Evolutionary conservation across 805 yeast species (phyloP).

Genomic region (Candida coleopterorum): DNA sequence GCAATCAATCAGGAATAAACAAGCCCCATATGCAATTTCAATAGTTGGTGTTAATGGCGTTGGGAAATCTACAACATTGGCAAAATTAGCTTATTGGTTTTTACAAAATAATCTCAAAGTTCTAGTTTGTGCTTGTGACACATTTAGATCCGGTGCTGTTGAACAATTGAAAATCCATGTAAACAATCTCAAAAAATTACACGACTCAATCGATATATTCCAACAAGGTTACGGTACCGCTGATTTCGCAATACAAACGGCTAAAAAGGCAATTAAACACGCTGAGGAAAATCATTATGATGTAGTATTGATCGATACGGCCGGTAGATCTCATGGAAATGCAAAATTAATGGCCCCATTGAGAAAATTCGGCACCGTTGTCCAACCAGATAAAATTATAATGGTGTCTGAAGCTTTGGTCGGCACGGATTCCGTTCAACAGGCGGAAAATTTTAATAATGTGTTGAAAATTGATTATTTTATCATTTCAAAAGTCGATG

Average conservation of each 20-base stretch:
- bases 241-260: slow-evolving; percentile 88
- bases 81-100: slow-evolving; percentile 93
- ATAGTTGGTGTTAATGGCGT: slow-evolving; percentile 98
- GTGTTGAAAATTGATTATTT: slow-evolving; percentile 90
- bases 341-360: slow-evolving; percentile 92
- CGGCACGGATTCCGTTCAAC: slow-evolving; percentile 95
- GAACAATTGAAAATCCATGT: slow-evolving; percentile 95
- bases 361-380: slow-evolving; percentile 91
- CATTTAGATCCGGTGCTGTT: slow-evolving; percentile 98
- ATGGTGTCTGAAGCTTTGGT: slow-evolving; percentile 99
- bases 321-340: slow-evolving; percentile 96
- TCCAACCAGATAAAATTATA: slow-evolving; percentile 91
- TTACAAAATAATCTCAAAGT: slow-evolving; percentile 84
- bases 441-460: slow-evolving; percentile 86
- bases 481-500: slow-evolving; percentile 90
- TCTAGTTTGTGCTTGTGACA: slow-evolving; percentile 93
- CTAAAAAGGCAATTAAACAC: slow-evolving; percentile 80
- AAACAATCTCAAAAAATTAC: slow-evolving; percentile 67
- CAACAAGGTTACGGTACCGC: slow-evolving; percentile 97
- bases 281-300: slow-evolving; percentile 71
- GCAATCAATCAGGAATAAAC: slow-evolving; percentile 55
- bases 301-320: slow-evolving; percentile 91
- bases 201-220: slow-evolving; percentile 69
- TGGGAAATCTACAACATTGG: slow-evolving; percentile 92
- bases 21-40: slow-evolving; percentile 82